Base-by-base conservation (phyloP, 768 basidiomycete species). In the Kwoniella sp. region DNA sequence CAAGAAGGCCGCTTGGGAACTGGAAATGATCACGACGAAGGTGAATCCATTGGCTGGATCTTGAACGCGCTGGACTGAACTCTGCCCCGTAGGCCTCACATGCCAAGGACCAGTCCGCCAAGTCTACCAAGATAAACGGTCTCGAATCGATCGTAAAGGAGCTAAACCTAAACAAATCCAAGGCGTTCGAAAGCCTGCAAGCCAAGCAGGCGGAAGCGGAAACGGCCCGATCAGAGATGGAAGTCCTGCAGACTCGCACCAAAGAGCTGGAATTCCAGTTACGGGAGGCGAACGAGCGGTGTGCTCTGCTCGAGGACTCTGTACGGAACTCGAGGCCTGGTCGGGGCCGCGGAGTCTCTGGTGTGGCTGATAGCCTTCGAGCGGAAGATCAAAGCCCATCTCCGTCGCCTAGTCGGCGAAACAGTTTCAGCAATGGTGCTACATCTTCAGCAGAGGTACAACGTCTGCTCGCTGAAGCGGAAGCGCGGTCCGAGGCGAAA, bases 181-280 rank as follows among this genome's bases (percentile, higher is more conserved):
- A 77, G 10, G 80, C 89, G 57, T 98, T 96, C 69, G 88, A 92
- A 60, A 83, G 86, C 54, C 78, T 90, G 3, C 90, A 98, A 73
- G 65, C 86, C 40, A 84, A 88, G 26, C 89, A 93, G 71, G 91
- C 88, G 14, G 92, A 96, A 66, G 73, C 87, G 10, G 95, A 99
- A 74, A 86, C 87, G 1, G 82, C 84, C 4, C 84, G 85, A 57
- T 82, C 81, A 4, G 84, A 87, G 58, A 78, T 85, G 2, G 88
- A 90, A 60, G 80, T 80, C 1, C 73, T 90, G 17, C 83, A 87
- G 61, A 83, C 83, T 41, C 85, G 87, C 63, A 85, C 84, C 40
- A 83, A 84, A 2, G 95, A 99, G 68, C 77, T 88, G 26, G 83
- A 89, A 62, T 92, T 86, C 73, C 89, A 91, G 66, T 76, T 92